phyloP scores from a whole-genome alignment of 352 stramenopile genomes.

The Globisporangium middletonii region DNA sequence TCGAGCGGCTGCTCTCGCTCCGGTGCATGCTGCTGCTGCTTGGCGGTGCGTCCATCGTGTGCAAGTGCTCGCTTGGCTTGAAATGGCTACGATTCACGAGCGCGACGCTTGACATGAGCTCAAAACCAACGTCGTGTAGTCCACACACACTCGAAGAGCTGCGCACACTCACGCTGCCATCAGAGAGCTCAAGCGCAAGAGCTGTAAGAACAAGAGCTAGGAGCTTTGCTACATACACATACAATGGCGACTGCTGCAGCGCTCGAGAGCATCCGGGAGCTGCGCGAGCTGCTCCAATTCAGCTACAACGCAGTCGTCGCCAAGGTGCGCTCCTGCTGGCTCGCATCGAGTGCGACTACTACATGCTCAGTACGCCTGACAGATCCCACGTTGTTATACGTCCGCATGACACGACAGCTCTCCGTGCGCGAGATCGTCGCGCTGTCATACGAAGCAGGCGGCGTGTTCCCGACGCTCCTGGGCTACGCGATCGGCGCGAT shows the following conservation, averaged over 20 bases:
- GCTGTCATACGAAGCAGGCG: slow-evolving; percentile 47
- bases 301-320: slow-evolving; percentile 10
- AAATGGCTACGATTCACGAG: too few species aligned
- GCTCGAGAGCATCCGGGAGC: slow-evolving; percentile 2
- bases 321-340: slow-evolving; percentile 2
- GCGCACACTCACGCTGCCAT: too few species aligned
- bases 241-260: slow-evolving; percentile 3
- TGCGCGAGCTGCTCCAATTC: slow-evolving; percentile 9
- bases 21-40: background rate
- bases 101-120: too few species aligned
- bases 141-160: too few species aligned
- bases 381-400: background rate
- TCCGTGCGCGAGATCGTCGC: slow-evolving; percentile 34
- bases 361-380: background rate
- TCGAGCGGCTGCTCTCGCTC: slow-evolving; percentile 2
- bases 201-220: too few species aligned
- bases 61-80: background rate
- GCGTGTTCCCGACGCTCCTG: slow-evolving; percentile 50
- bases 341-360: too few species aligned
- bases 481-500: slow-evolving; percentile 48
- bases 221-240: too few species aligned
- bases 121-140: too few species aligned
- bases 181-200: too few species aligned
- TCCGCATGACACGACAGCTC: slow-evolving; percentile 16
- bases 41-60: background rate